Conservation (phyloP, 495 filamentous ascomycete species). For the Tuber aestivum region DNA sequence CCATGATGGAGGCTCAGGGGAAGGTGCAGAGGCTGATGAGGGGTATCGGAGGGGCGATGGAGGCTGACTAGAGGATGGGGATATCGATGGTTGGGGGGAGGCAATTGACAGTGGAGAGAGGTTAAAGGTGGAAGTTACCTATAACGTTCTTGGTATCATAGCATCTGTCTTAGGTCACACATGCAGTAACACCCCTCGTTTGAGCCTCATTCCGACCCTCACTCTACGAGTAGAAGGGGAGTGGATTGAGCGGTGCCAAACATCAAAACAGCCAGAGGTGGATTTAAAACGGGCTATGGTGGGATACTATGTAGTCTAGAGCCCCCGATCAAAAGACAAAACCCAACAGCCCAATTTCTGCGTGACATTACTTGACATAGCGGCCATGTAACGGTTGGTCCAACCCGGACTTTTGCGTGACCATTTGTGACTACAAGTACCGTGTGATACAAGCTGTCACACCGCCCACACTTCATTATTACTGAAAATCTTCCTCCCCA, state of each 20-base stretch:
- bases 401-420: not conserved
- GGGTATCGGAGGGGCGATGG: slow-evolving; percentile 9
- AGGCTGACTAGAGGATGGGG: slow-evolving; percentile 8
- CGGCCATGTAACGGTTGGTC: not conserved
- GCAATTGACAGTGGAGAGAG: slow-evolving; percentile 7
- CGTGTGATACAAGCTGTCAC: not conserved
- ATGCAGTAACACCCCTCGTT: not conserved
- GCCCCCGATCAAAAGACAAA: not conserved
- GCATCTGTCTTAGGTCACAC: not conserved
- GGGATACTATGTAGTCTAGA: not conserved
- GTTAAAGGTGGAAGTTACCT: slow-evolving; percentile 13
- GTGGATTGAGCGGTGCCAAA: not conserved
- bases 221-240: not conserved
- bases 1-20: slow-evolving; percentile 56
- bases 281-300: too few relatives aligned
- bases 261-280: not conserved
- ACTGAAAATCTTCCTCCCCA: not conserved
- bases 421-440: not conserved
- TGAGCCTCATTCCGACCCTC: not conserved
- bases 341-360: not conserved
- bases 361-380: not conserved
- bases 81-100: slow-evolving; percentile 4
- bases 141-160: not conserved
- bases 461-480: not conserved
- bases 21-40: not conserved